Evolutionary conservation across 1,139 yeast species (phyloP).

Genomic region (Eremothecium cymbalariae): DNA sequence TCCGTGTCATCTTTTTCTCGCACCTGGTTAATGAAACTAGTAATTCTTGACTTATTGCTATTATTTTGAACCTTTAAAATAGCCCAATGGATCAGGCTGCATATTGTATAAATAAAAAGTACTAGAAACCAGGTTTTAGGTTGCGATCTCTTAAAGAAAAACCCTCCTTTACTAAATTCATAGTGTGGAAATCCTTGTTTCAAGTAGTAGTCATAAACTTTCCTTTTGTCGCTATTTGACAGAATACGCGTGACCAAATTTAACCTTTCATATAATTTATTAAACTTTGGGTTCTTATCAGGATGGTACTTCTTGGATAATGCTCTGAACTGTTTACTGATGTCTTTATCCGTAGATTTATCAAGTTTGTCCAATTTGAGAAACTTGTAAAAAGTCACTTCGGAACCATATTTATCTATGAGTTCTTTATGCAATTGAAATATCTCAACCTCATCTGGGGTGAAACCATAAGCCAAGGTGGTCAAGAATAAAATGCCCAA

Average conservation of each 20-base stretch:
- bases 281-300: conserved; percentile 49
- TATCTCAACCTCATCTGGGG: conserved; percentile 68
- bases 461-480: conserved; percentile 23
- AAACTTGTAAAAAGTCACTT: conserved; percentile 63
- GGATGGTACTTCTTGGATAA: conserved; percentile 73
- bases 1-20: conserved; percentile 54
- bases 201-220: conserved; percentile 78
- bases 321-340: conserved; percentile 67
- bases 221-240: conserved; percentile 52
- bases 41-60: conserved; percentile 57
- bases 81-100: conserved; percentile 54
- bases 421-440: conserved; percentile 66
- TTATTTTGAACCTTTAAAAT: conserved; percentile 46
- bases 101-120: conserved; percentile 41
- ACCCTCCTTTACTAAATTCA: conserved; percentile 51
- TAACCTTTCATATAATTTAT: conserved; percentile 54
- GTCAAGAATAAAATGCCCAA: conserved; percentile 12
- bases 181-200: conserved; percentile 82
- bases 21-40: conserved; percentile 42
- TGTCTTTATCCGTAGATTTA: conserved; percentile 48
- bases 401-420: conserved; percentile 52
- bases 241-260: conserved; percentile 69
- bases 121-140: conserved; percentile 41
- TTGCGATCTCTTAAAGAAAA: conserved; percentile 31
- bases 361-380: conserved; percentile 42